A percentile compares a stretch with the other conserved stretches of the same genome.
Evolutionary conservation across 805 yeast genomes (phyloP).

Genomic region (Schwanniomyces yamadae): DNA sequence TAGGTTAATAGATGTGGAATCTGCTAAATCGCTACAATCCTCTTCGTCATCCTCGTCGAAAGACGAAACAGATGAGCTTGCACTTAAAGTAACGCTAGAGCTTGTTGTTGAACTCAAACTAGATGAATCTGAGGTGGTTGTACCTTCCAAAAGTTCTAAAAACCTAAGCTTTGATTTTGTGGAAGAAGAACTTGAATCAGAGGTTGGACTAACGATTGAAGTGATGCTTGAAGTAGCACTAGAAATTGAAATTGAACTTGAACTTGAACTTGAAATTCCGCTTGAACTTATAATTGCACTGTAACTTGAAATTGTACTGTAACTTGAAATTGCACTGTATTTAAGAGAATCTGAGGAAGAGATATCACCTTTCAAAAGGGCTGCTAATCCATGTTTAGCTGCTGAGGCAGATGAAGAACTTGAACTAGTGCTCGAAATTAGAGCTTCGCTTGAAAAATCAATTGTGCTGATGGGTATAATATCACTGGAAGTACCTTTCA

Average conservation of each 20-base stretch:
- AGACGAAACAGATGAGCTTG: background rate
- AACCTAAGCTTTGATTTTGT: background rate
- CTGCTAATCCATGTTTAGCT: background rate
- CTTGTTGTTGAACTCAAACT: background rate
- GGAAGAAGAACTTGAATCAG: conserved; percentile 7
- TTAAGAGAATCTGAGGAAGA: conserved; percentile 4
- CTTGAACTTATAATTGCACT: conserved; percentile 4
- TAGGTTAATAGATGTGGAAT: conserved; percentile 2
- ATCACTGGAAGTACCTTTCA: too few species aligned
- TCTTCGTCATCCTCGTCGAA: conserved; percentile 17
- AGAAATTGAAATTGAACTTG: conserved; percentile 4
- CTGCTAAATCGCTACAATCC: conserved; percentile 11
- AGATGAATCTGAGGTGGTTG: conserved; percentile 1
- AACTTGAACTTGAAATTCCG: conserved; percentile 7
- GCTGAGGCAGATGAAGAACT: background rate
- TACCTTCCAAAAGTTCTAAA: background rate
- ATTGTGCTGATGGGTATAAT: too few species aligned
- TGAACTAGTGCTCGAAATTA: background rate
- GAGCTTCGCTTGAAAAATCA: background rate
- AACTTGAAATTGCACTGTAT: conserved; percentile 9
- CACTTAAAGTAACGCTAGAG: conserved; percentile 1
- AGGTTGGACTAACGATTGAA: background rate
- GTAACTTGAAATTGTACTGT: conserved; percentile 11
- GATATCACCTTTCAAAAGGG: background rate
- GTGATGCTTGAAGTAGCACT: background rate